These are phyloP conservation scores for Arthrobotrys sinensis DNA, from an alignment of 2,329 filamentous ascomycete species.

Conservation along the genomic window DNA sequence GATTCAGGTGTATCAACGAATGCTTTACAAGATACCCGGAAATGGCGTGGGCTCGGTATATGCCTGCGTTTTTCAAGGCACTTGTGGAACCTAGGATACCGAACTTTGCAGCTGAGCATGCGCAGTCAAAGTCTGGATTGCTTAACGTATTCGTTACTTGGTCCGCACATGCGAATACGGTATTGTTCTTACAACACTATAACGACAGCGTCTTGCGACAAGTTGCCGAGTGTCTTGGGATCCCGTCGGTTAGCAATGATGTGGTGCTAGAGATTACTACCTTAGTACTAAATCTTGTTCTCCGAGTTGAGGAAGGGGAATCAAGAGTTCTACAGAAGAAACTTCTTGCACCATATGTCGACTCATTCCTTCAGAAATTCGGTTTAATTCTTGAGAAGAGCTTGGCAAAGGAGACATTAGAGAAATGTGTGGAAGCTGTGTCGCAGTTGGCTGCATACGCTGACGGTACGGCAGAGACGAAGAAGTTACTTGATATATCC, in stretches of 20 bases:
- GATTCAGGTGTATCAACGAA: slow-evolving; percentile 85
- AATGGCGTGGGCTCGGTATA: slow-evolving; percentile 81
- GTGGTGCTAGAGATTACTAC: slow-evolving; percentile 86
- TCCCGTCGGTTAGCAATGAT: slow-evolving; percentile 84
- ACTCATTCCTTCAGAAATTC: slow-evolving; percentile 77
- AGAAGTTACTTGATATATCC: slow-evolving; percentile 83
- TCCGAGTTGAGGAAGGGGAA: slow-evolving; percentile 72
- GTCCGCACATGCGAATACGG: slow-evolving; percentile 78
- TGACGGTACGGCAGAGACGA: slow-evolving; percentile 77
- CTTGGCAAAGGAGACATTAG: slow-evolving; percentile 81
- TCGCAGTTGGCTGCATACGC: slow-evolving; percentile 82
- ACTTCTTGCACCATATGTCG: slow-evolving; percentile 74
- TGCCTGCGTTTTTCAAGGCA: slow-evolving; percentile 79
- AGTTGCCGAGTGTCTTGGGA: slow-evolving; percentile 79
- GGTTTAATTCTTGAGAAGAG: slow-evolving; percentile 77
- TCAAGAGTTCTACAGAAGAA: slow-evolving; percentile 72
- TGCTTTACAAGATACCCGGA: slow-evolving; percentile 81
- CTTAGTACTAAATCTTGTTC: slow-evolving; percentile 80
- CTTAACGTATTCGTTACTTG: slow-evolving; percentile 86
- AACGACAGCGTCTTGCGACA: slow-evolving; percentile 76
- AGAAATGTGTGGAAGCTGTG: slow-evolving; percentile 83
- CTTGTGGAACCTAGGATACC: slow-evolving; percentile 83
- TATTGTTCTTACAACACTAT: slow-evolving; percentile 78
- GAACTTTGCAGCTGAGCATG: slow-evolving; percentile 85
- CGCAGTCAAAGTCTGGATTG: slow-evolving; percentile 87